These are phyloP conservation scores for Amanita rimosa DNA, from an alignment of 768 basidiomycete genomes.

Conservation along the genomic window DNA sequence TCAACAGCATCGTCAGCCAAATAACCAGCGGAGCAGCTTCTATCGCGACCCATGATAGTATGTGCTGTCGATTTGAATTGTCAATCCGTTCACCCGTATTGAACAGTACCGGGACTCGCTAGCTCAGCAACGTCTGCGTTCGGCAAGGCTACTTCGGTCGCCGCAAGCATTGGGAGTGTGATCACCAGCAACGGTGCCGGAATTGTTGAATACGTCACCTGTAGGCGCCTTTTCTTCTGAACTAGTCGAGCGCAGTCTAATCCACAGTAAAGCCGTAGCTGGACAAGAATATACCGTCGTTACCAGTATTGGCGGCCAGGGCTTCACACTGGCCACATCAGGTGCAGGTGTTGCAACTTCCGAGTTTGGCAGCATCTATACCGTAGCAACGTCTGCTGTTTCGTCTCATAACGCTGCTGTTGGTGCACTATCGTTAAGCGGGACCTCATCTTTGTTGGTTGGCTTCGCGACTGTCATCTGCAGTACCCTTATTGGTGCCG, in stretches of 20 bases:
- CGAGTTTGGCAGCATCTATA: constrained; percentile 42
- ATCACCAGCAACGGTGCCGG: constrained; percentile 19
- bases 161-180: constrained; percentile 16
- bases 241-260: constrained; percentile 3
- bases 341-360: constrained; percentile 34
- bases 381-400: constrained; percentile 26
- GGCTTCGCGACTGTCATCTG: constrained; percentile 25
- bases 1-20: constrained; percentile 15
- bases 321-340: constrained; percentile 42
- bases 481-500: constrained; percentile 29
- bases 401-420: constrained; percentile 15
- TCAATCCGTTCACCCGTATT: neutral
- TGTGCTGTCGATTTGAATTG: neutral
- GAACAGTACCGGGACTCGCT: neutral
- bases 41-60: constrained; percentile 1
- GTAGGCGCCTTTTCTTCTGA: constrained; percentile 17
- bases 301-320: constrained; percentile 46
- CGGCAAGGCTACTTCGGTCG: constrained; percentile 8
- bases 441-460: constrained; percentile 20
- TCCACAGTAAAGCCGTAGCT: constrained; percentile 32
- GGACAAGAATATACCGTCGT: constrained; percentile 42
- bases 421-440: constrained; percentile 12
- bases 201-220: constrained; percentile 29
- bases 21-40: constrained; percentile 18
- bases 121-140: constrained; percentile 11